Base-by-base conservation (phyloP, 768 basidiomycete genomes). In the Trametes cingulata region DNA sequence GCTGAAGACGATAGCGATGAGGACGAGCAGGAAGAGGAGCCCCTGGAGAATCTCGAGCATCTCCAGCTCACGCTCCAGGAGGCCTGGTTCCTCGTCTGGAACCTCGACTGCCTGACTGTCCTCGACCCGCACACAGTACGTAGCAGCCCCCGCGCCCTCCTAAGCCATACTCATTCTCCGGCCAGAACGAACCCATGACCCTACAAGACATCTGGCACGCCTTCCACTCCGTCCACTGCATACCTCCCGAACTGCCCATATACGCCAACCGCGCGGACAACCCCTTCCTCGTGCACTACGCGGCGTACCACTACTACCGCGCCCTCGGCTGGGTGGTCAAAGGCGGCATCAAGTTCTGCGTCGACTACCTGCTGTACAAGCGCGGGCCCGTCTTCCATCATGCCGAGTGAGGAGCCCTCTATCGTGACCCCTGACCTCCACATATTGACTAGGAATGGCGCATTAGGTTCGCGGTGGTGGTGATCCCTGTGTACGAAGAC, bases 261-360 rank as follows among this genome's bases (percentile, higher is more conserved):
- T 66, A 65, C 39, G 62, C 61, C 53, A 59, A 66, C 53, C 82
- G 85, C 60, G 86, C 91, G 51, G 96, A 98, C 75, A 96, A 95
- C 70, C 95, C 95, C 0, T 95, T 98, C 76, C 75, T 99, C 24
- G 79, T 98, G 40, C 83, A 91, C 68, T 99, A 98, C 67, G 85
- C 88, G 49, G 85, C 85, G 3, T 97, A 95, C 68, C 96, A 98
- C 71, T 95, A 98, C 73, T 98, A 91, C 70, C 85, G 96, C 15
- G 94, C 95, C 4, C 81, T 98, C 8, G 97, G 97, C 24, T 99
- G 96, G 97, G 92, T 98, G 19, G 87, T 97, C 63, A 93, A 95
- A 73, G 85, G 87, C 27, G 97, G 97, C 0, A 87, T 97, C 78
- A 99, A 99, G 73, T 99, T 99, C 74, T 98, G 95, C 67, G 90